Conservation (phyloP, 2,329 filamentous ascomycete species). For the Pseudogymnoascus verrucosus region DNA sequence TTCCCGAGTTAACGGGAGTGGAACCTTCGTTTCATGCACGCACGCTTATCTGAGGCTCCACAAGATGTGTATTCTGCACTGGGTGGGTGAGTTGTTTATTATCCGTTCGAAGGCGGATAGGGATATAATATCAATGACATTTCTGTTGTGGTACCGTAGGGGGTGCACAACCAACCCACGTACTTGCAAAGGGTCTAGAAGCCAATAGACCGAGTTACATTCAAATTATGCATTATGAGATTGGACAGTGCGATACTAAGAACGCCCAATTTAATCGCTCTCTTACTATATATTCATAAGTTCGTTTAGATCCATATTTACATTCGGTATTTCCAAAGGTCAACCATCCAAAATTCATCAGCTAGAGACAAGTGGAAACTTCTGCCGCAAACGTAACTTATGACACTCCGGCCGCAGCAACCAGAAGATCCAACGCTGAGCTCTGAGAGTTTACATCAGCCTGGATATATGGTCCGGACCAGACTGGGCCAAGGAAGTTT, state of each 20-base stretch:
- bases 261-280: neutral
- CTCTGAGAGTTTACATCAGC: constrained; percentile 53
- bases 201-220: neutral
- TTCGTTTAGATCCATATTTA: neutral
- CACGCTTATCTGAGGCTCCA: neutral
- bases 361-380: neutral
- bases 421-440: constrained; percentile 57
- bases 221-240: neutral
- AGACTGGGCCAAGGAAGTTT: constrained; percentile 52
- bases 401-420: constrained; percentile 42
- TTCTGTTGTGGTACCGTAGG: neutral
- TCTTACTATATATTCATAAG: neutral
- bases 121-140: neutral
- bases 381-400: neutral
- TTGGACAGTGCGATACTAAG: neutral
- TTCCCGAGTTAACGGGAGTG: neutral
- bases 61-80: neutral
- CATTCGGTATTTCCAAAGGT: neutral
- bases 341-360: neutral
- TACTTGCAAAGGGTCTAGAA: neutral
- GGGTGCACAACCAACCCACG: neutral
- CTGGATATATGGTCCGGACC: constrained; percentile 51
- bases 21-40: neutral
- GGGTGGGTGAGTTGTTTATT: too few species aligned
- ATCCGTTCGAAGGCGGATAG: neutral